Evolutionary conservation across 495 filamentous ascomycete genomes (phyloP).

Genomic region (Sordaria brevicollis): DNA sequence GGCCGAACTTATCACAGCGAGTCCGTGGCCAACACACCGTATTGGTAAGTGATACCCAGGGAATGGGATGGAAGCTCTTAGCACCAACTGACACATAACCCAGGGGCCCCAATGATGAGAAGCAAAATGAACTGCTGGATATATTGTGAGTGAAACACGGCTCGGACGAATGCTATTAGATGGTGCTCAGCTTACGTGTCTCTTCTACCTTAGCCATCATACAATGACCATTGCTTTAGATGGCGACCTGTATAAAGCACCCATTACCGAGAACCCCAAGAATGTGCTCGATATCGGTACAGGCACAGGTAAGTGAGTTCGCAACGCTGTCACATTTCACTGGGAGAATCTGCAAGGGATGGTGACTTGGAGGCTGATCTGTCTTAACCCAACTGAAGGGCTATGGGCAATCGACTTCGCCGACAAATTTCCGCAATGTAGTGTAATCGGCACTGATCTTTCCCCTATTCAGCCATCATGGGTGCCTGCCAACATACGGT

Average conservation of each 20-base stretch:
- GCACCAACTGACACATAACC: background rate
- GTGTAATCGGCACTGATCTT: slow-evolving; percentile 57
- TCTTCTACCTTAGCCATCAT: slow-evolving; percentile 19
- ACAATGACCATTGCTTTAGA: slow-evolving; percentile 32
- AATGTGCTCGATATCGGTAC: slow-evolving; percentile 57
- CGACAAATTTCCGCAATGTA: slow-evolving; percentile 41
- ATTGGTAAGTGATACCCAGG: slow-evolving; percentile 14
- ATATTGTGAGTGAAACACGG: slow-evolving; percentile 19
- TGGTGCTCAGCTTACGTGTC: background rate
- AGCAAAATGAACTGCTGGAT: slow-evolving; percentile 29
- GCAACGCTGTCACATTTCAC: background rate
- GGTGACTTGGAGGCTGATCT: background rate
- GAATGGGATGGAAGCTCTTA: background rate
- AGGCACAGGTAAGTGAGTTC: slow-evolving; percentile 31
- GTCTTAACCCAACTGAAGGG: slow-evolving; percentile 12
- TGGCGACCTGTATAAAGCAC: slow-evolving; percentile 47
- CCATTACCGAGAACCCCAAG: slow-evolving; percentile 34
- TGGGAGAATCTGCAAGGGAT: background rate
- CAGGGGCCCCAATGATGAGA: slow-evolving; percentile 32
- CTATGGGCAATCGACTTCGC: slow-evolving; percentile 34
- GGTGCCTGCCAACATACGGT: slow-evolving; percentile 40
- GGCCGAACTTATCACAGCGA: slow-evolving; percentile 30
- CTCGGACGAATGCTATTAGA: background rate
- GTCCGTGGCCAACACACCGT: slow-evolving; percentile 14
- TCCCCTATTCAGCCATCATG: slow-evolving; percentile 44